phyloP scores from a whole-genome alignment of 495 filamentous ascomycete genomes.

The Pseudomonodictys pantanalensis region DNA sequence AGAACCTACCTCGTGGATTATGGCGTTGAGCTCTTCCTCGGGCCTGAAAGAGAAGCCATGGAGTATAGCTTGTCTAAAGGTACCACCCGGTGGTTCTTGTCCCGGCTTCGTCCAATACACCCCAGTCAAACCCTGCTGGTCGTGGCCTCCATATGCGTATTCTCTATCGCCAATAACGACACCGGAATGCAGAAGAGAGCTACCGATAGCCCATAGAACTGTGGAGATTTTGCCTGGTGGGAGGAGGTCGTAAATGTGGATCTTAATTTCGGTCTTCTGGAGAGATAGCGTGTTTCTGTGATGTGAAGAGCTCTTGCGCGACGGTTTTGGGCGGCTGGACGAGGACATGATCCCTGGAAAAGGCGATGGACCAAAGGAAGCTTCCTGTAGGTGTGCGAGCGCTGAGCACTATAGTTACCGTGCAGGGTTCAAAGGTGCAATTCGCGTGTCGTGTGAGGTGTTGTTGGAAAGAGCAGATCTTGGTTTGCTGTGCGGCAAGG shows the following conservation, averaged over 20 bases:
- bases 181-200: conserved; percentile 71
- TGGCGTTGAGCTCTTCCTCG: conserved; percentile 61
- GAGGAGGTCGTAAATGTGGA: conserved; percentile 77
- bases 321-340: conserved; percentile 27
- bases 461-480: too few species aligned
- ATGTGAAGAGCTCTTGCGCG: conserved; percentile 29
- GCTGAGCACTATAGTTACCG: background rate
- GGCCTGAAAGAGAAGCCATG: conserved; percentile 68
- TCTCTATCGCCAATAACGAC: conserved; percentile 73
- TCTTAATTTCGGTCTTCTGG: conserved; percentile 68
- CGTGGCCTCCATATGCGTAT: conserved; percentile 82
- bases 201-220: conserved; percentile 67
- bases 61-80: conserved; percentile 64
- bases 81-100: conserved; percentile 67
- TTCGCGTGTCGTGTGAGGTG: too few species aligned
- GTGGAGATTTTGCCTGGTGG: conserved; percentile 69
- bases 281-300: conserved; percentile 58
- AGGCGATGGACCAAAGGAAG: background rate
- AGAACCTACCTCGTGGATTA: conserved; percentile 51
- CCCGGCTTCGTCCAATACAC: conserved; percentile 74
- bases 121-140: conserved; percentile 61
- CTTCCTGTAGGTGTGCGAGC: background rate
- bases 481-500: background rate
- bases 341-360: conserved; percentile 22
- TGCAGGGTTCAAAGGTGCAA: background rate